These are phyloP conservation scores for Acacia pycnantha DNA, from an alignment of 331 rosid species.

Conservation along the genomic window DNA sequence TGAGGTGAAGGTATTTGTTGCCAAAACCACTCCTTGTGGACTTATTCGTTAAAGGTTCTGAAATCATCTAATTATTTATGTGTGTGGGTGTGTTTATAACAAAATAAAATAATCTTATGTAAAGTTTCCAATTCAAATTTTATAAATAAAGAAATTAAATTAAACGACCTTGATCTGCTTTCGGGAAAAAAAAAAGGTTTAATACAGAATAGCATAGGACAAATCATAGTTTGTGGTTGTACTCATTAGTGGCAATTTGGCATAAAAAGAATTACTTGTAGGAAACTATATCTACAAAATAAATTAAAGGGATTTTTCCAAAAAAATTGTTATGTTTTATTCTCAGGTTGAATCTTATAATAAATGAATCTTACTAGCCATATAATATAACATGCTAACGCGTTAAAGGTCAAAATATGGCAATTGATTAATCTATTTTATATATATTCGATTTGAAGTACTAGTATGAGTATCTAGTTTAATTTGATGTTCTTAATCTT, in stretches of 20 bases:
- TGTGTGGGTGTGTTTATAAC: background rate
- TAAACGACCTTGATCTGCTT: background rate
- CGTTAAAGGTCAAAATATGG: too few relatives aligned
- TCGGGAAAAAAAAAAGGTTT: background rate
- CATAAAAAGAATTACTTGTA: background rate
- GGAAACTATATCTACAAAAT: background rate
- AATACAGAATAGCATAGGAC: background rate
- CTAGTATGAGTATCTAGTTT: too few relatives aligned
- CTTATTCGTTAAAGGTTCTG: background rate
- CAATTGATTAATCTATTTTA: too few relatives aligned
- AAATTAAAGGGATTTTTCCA: background rate
- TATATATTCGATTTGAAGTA: too few relatives aligned
- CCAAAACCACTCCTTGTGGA: background rate
- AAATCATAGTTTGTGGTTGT: background rate
- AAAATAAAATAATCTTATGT: background rate
- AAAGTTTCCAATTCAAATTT: background rate
- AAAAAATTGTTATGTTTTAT: too few relatives aligned
- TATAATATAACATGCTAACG: too few relatives aligned
- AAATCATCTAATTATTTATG: background rate
- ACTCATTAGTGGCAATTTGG: background rate
- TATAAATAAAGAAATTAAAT: background rate
- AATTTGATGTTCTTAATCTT: too few relatives aligned
- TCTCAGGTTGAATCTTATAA: background rate
- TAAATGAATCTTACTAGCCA: background rate
- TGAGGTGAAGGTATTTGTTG: constrained; percentile 11